A percentile compares a stretch with the other conserved stretches of the same genome.
These are phyloP conservation scores for Amphicarpaea edgeworthii DNA, from an alignment of 306 rosid genomes.

Conservation along the genomic window DNA sequence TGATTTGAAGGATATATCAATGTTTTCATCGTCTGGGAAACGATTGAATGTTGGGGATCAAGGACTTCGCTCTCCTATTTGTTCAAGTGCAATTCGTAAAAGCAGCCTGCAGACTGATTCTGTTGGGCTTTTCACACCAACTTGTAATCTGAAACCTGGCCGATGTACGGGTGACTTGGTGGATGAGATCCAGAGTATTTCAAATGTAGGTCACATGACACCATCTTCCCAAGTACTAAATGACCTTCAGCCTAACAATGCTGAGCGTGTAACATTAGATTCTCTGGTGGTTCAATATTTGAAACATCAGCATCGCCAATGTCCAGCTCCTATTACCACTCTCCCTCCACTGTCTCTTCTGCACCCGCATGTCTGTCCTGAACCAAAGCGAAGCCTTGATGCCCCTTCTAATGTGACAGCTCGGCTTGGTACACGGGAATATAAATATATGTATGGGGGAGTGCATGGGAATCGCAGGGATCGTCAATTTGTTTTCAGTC, in stretches of 20 bases:
- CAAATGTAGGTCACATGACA: slow-evolving; percentile 58
- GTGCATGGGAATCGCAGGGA: slow-evolving; percentile 95
- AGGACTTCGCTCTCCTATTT: slow-evolving; percentile 81
- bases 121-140: slow-evolving; percentile 69
- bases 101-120: slow-evolving; percentile 60
- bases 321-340: slow-evolving; percentile 97
- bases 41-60: slow-evolving; percentile 73
- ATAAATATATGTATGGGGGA: slow-evolving; percentile 79
- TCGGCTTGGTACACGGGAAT: slow-evolving; percentile 94
- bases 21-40: slow-evolving; percentile 67
- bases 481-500: slow-evolving; percentile 93
- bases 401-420: slow-evolving; percentile 93
- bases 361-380: slow-evolving; percentile 96
- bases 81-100: slow-evolving; percentile 64
- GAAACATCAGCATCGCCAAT: slow-evolving; percentile 99
- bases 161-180: slow-evolving; percentile 60
- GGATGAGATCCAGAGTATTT: slow-evolving; percentile 72
- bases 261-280: slow-evolving; percentile 85
- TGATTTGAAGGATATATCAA: slow-evolving; percentile 73
- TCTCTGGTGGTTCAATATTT: slow-evolving; percentile 91
- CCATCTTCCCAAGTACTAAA: slow-evolving; percentile 64
- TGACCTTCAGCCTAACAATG: slow-evolving; percentile 75
- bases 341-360: slow-evolving; percentile 96
- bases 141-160: slow-evolving; percentile 54
- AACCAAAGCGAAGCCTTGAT: slow-evolving; percentile 91